Evolutionary conservation across 2,329 filamentous ascomycete genomes (phyloP).

Genomic region (Incumbomyces delicatus): DNA sequence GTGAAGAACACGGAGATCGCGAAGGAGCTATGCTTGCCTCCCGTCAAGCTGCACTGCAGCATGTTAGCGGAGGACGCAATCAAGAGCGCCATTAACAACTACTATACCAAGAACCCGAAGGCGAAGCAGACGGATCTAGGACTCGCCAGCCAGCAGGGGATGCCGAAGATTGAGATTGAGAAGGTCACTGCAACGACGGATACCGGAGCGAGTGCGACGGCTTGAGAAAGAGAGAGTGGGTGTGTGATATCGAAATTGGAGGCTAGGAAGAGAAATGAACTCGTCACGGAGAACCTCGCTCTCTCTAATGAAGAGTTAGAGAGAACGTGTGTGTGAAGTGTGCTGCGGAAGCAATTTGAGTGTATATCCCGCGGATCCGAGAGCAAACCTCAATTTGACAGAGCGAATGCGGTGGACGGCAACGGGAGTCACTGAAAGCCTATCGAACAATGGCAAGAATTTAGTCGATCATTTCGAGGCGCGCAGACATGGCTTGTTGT

Average conservation of each 20-base stretch:
- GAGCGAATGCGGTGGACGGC: too few relatives aligned
- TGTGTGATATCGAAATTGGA: not conserved
- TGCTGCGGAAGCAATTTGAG: too few relatives aligned
- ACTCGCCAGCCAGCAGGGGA: conserved; percentile 55
- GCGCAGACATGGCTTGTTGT: too few relatives aligned
- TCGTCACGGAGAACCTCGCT: too few relatives aligned
- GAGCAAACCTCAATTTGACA: too few relatives aligned
- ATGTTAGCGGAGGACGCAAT: conserved; percentile 90
- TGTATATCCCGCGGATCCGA: too few relatives aligned
- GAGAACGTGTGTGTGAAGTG: too few relatives aligned
- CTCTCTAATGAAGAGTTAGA: too few relatives aligned
- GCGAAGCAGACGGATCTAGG: conserved; percentile 64
- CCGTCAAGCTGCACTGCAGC: conserved; percentile 83
- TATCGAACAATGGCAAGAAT: too few relatives aligned
- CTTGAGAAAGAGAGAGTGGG: conserved; percentile 9
- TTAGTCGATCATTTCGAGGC: too few relatives aligned
- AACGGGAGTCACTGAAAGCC: too few relatives aligned
- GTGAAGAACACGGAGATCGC: conserved; percentile 98
- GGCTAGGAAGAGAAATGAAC: not conserved
- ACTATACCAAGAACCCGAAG: conserved; percentile 82
- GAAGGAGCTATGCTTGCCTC: conserved; percentile 82
- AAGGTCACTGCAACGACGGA: conserved; percentile 39
- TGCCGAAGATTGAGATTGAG: conserved; percentile 57
- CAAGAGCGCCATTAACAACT: conserved; percentile 83
- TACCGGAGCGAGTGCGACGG: conserved; percentile 16